These are phyloP conservation scores for Mycosarcoma mackinlayi DNA, from an alignment of 1,284 basidiomycete genomes.

Conservation along the genomic window DNA sequence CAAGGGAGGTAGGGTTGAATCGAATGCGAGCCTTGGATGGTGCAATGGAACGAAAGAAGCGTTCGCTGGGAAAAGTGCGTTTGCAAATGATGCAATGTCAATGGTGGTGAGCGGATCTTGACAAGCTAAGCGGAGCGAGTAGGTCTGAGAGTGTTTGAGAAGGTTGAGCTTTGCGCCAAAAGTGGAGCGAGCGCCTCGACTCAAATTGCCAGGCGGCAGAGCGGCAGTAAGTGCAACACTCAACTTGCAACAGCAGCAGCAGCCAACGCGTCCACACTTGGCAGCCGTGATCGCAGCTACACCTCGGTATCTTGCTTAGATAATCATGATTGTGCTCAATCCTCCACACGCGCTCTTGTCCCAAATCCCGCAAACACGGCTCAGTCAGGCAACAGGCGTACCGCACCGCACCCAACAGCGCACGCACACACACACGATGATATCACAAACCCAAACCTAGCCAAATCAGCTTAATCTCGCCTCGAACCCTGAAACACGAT, in stretches of 20 bases:
- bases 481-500: not conserved
- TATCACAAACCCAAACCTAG: constrained; percentile 5
- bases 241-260: not conserved
- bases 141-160: too few relatives aligned
- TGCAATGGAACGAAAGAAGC: too few relatives aligned
- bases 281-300: constrained; percentile 6
- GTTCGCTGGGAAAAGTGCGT: too few relatives aligned
- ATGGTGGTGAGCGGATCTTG: too few relatives aligned
- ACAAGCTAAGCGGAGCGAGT: too few relatives aligned
- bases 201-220: constrained; percentile 18
- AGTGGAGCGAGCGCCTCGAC: constrained; percentile 18
- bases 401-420: not conserved
- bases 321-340: not conserved
- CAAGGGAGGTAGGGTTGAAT: too few relatives aligned
- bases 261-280: not conserved
- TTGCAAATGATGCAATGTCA: too few relatives aligned
- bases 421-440: not conserved
- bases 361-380: too few relatives aligned
- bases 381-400: too few relatives aligned
- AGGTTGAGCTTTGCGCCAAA: too few relatives aligned
- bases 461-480: not conserved
- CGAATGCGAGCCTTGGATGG: too few relatives aligned
- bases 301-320: not conserved
- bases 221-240: too few relatives aligned
- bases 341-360: constrained; percentile 14